Evolutionary conservation across 2,329 filamentous ascomycete species (phyloP).

Genomic region (Sporothrix pallida): DNA sequence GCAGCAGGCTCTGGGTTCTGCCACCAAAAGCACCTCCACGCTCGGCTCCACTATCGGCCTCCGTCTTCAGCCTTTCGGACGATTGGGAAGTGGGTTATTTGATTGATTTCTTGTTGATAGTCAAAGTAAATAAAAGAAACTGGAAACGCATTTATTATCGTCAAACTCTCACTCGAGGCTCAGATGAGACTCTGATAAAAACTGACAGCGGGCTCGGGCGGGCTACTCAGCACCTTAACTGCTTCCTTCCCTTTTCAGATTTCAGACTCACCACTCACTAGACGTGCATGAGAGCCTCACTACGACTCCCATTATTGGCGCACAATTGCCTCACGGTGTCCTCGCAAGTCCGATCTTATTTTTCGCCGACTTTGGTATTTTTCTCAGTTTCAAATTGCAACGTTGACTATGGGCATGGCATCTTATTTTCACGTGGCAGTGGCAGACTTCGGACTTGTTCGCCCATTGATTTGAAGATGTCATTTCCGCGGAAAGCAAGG

Average conservation of each 20-base stretch:
- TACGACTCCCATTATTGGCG: not conserved
- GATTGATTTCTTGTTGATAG: too few relatives aligned
- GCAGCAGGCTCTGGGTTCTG: not conserved
- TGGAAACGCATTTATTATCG: too few relatives aligned
- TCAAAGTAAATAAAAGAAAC: not conserved
- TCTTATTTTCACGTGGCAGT: too few relatives aligned
- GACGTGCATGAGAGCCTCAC: not conserved
- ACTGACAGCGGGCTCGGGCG: too few relatives aligned
- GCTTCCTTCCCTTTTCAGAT: constrained; percentile 2
- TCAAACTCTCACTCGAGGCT: too few relatives aligned
- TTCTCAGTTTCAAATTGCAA: too few relatives aligned
- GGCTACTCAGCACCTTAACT: not conserved
- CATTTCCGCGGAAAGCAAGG: too few relatives aligned
- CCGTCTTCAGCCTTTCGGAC: not conserved
- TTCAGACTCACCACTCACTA: not conserved
- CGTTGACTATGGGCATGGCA: too few relatives aligned
- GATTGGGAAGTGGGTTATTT: not conserved
- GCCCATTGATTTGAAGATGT: too few relatives aligned
- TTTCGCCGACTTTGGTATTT: not conserved
- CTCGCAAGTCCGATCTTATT: constrained; percentile 6
- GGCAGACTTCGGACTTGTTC: too few relatives aligned
- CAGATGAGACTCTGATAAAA: too few relatives aligned
- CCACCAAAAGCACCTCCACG: not conserved
- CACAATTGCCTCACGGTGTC: constrained; percentile 19
- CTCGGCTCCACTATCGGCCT: constrained; percentile 6